These are phyloP conservation scores for Benincasa hispida DNA, from an alignment of 306 rosid species.

Conservation along the genomic window DNA sequence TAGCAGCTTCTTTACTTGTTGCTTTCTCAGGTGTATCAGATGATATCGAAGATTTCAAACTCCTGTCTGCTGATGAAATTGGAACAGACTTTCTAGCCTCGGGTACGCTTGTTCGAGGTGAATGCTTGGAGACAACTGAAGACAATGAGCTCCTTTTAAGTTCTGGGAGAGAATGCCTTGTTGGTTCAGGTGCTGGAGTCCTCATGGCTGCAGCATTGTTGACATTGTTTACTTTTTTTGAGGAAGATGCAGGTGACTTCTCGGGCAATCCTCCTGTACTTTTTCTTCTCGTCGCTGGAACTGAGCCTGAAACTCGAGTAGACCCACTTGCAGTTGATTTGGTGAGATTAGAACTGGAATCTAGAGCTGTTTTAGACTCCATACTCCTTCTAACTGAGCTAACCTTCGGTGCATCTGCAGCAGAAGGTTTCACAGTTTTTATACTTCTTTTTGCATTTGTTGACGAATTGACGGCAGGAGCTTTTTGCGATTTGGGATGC, in stretches of 20 bases:
- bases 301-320: conserved; percentile 24
- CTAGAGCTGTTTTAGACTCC: conserved; percentile 29
- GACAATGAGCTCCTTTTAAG: conserved; percentile 50
- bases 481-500: conserved; percentile 16
- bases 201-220: conserved; percentile 19
- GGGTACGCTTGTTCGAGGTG: conserved; percentile 16
- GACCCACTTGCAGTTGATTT: conserved; percentile 37
- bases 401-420: conserved; percentile 20
- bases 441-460: conserved; percentile 18
- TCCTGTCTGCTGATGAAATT: conserved; percentile 22
- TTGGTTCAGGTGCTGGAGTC: conserved; percentile 23
- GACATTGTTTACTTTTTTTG: conserved; percentile 14
- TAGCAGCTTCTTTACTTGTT: conserved; percentile 24
- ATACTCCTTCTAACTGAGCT: conserved; percentile 31
- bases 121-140: conserved; percentile 28
- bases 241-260: conserved; percentile 35
- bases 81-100: conserved; percentile 36
- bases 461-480: conserved; percentile 12
- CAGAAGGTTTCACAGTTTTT: conserved; percentile 26
- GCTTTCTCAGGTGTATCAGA: conserved; percentile 29
- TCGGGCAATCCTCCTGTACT: conserved; percentile 62
- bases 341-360: conserved; percentile 18
- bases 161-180: conserved; percentile 65
- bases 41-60: conserved; percentile 22
- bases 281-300: conserved; percentile 42